These are phyloP conservation scores for Scenedesmus sp. DNA, from an alignment of 163 green algal genomes.

Conservation along the genomic window DNA sequence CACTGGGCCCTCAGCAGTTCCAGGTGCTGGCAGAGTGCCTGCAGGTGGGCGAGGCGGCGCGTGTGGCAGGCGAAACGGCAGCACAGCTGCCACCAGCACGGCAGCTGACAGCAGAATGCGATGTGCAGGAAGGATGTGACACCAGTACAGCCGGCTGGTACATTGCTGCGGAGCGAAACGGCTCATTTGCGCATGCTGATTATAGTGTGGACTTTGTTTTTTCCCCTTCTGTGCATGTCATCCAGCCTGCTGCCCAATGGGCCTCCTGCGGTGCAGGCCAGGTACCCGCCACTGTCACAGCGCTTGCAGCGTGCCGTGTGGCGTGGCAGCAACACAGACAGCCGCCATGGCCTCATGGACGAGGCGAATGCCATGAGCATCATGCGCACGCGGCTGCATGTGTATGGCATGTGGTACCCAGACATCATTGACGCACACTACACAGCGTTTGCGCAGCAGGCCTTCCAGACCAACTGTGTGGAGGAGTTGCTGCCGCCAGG, in stretches of 20 bases:
- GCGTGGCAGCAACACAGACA: slow-evolving; percentile 64
- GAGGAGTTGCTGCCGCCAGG: slow-evolving; percentile 36
- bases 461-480: slow-evolving; percentile 46
- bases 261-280: slow-evolving; percentile 7
- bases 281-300: slow-evolving; percentile 17
- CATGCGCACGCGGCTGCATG: slow-evolving; percentile 52
- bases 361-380: slow-evolving; percentile 53
- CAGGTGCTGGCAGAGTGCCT: slow-evolving; percentile 45
- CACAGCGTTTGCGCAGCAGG: slow-evolving; percentile 48
- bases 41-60: too few relatives aligned
- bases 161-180: neutral
- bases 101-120: neutral
- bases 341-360: slow-evolving; percentile 12
- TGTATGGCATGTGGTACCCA: slow-evolving; percentile 51
- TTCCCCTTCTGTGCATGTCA: neutral
- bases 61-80: neutral
- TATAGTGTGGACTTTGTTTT: neutral
- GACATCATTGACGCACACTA: slow-evolving; percentile 54
- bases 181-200: neutral
- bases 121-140: neutral
- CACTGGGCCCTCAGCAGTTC: slow-evolving; percentile 60
- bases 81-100: neutral
- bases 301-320: slow-evolving; percentile 58
- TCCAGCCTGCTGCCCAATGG: neutral
- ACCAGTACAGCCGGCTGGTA: neutral